phyloP scores from a whole-genome alignment of 805 yeast genomes.

The Myxozyma vanderwaltii region DNA sequence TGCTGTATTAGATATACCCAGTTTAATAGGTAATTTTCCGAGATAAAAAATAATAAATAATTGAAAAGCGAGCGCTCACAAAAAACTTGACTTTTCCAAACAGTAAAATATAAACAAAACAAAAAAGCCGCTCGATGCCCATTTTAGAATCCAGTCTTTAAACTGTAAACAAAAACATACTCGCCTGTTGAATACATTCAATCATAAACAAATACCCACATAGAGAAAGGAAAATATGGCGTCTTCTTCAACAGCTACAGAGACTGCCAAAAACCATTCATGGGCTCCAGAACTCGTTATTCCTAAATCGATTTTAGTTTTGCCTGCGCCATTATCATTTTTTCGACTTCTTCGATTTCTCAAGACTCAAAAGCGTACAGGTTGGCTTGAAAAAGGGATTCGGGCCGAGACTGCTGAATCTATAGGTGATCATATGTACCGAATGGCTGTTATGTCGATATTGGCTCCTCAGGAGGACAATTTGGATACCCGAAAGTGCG shows the following conservation, averaged over 20 bases:
- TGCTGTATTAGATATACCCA: too few relatives aligned
- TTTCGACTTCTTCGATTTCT: slow-evolving; percentile 42
- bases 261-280: not conserved
- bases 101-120: not conserved
- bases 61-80: too few relatives aligned
- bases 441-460: slow-evolving; percentile 85
- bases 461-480: slow-evolving; percentile 52
- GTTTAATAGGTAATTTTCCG: too few relatives aligned
- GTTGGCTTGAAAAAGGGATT: slow-evolving; percentile 79
- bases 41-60: too few relatives aligned
- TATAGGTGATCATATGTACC: slow-evolving; percentile 87
- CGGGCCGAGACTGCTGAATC: slow-evolving; percentile 44
- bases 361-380: slow-evolving; percentile 84
- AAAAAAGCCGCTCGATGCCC: not conserved
- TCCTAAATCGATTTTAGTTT: slow-evolving; percentile 45
- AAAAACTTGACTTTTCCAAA: too few relatives aligned
- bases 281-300: slow-evolving; percentile 44
- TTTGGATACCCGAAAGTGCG: slow-evolving; percentile 68
- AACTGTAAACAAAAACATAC: not conserved
- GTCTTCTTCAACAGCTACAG: not conserved
- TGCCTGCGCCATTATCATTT: slow-evolving; percentile 32
- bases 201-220: not conserved
- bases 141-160: not conserved
- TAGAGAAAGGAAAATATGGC: not conserved
- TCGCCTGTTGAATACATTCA: not conserved